Conservation (phyloP, 495 filamentous ascomycete species). For the Talaromyces liani region DNA sequence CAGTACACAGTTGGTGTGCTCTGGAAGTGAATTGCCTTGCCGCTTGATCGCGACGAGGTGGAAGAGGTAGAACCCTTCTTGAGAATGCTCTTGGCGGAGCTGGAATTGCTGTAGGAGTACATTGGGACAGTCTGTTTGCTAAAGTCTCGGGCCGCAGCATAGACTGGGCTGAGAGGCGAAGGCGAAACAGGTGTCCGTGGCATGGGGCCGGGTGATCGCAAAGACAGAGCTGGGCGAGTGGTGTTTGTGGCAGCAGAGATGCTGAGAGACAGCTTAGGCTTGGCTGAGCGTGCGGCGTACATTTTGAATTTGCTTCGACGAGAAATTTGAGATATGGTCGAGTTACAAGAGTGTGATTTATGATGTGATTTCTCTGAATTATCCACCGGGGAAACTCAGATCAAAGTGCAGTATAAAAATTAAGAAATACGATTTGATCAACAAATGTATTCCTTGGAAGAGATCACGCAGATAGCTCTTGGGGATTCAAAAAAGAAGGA, state of each 20-base stretch:
- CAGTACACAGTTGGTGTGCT: slow-evolving; percentile 42
- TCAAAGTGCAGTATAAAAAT: slow-evolving; percentile 5
- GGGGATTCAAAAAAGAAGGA: slow-evolving; percentile 11
- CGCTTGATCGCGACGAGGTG: slow-evolving; percentile 11
- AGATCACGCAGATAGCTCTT: slow-evolving; percentile 5
- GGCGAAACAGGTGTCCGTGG: slow-evolving; percentile 42
- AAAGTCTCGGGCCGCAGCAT: slow-evolving; percentile 26
- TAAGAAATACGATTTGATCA: slow-evolving; percentile 25
- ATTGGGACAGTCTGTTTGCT: slow-evolving; percentile 29
- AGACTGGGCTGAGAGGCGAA: slow-evolving; percentile 30
- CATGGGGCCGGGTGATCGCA: slow-evolving; percentile 36
- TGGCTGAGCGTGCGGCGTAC: slow-evolving; percentile 29
- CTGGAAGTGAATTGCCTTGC: slow-evolving; percentile 41
- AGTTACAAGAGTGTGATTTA: slow-evolving; percentile 11
- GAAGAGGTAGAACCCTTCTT: slow-evolving; percentile 30
- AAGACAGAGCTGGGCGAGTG: slow-evolving; percentile 29
- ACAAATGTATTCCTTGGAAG: slow-evolving; percentile 22
- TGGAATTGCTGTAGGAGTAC: slow-evolving; percentile 39
- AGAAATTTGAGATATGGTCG: slow-evolving; percentile 8
- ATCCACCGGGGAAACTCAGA: slow-evolving; percentile 4
- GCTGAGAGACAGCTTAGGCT: slow-evolving; percentile 42
- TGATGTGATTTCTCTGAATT: neutral
- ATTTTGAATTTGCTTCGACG: slow-evolving; percentile 18
- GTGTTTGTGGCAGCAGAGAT: slow-evolving; percentile 33
- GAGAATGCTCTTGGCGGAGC: slow-evolving; percentile 45